phyloP scores from a whole-genome alignment of 2,329 filamentous ascomycete species.

The Cadophora luteo-olivacea region DNA sequence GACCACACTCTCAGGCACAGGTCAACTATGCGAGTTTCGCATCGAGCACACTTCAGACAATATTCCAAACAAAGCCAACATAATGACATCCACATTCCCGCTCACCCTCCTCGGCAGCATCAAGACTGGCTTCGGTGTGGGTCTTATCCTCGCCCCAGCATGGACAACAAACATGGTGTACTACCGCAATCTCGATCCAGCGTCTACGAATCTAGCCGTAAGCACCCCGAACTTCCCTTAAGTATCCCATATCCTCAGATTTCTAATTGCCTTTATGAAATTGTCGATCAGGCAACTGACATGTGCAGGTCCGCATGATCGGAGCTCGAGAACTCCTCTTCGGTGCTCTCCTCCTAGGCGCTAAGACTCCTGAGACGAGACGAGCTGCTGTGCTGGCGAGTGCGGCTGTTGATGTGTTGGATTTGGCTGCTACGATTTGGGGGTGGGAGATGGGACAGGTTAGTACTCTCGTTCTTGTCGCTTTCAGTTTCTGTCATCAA shows the following conservation, averaged over 20 bases:
- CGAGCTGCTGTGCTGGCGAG: constrained; percentile 21
- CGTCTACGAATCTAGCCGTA: constrained; percentile 8
- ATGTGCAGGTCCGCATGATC: constrained; percentile 15
- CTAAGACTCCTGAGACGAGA: constrained; percentile 22
- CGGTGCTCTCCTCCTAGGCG: constrained; percentile 16
- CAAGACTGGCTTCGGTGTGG: background rate
- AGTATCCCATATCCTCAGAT: background rate
- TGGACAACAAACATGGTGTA: background rate
- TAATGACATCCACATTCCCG: background rate
- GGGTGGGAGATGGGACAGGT: constrained; percentile 7
- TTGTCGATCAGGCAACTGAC: background rate
- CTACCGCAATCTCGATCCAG: background rate
- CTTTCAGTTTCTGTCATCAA: background rate
- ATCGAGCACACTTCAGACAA: too few relatives aligned
- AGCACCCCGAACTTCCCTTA: background rate
- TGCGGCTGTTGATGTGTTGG: constrained; percentile 19
- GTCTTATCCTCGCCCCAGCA: background rate
- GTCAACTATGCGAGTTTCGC: background rate
- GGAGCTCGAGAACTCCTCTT: constrained; percentile 21
- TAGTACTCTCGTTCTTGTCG: background rate
- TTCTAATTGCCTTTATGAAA: too few relatives aligned
- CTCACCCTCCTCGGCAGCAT: constrained; percentile 23
- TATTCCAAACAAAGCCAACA: background rate
- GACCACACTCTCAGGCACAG: background rate
- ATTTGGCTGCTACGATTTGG: constrained; percentile 6